These are phyloP conservation scores for Marasmius tenuissimus DNA, from an alignment of 1,284 basidiomycete species.

Conservation along the genomic window DNA sequence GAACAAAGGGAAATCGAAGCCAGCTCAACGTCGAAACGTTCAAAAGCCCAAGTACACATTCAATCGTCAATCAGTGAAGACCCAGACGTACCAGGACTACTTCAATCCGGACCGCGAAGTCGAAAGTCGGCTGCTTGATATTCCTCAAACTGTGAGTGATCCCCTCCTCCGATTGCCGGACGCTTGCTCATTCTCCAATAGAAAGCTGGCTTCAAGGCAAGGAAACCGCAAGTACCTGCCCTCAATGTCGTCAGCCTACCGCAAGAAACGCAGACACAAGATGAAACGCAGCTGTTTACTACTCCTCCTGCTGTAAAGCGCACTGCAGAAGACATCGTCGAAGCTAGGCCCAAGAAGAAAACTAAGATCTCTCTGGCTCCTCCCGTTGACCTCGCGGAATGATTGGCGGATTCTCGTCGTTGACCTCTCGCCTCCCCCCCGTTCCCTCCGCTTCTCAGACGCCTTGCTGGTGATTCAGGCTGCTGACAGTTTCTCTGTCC, in stretches of 20 bases:
- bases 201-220: slow-evolving; percentile 12
- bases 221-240: slow-evolving; percentile 3
- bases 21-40: slow-evolving; percentile 49
- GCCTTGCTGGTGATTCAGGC: not conserved
- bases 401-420: not conserved
- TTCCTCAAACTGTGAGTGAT: slow-evolving; percentile 53
- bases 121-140: slow-evolving; percentile 58
- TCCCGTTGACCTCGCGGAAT: slow-evolving; percentile 62
- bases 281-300: slow-evolving; percentile 34
- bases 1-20: slow-evolving; percentile 43
- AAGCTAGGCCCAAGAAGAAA: slow-evolving; percentile 41
- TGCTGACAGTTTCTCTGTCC: too few relatives aligned
- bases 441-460: not conserved
- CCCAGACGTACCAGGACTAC: slow-evolving; percentile 58
- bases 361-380: slow-evolving; percentile 55
- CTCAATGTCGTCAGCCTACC: slow-evolving; percentile 14
- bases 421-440: not conserved
- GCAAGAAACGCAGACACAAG: slow-evolving; percentile 51
- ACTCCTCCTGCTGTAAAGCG: slow-evolving; percentile 27
- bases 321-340: slow-evolving; percentile 16
- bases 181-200: slow-evolving; percentile 5
- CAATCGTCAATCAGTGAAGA: slow-evolving; percentile 43
- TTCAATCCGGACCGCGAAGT: slow-evolving; percentile 61
- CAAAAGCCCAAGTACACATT: slow-evolving; percentile 62
- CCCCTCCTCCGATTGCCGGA: not conserved